phyloP scores from a whole-genome alignment of 257 asterid genomes.

The Coffea canephora region DNA sequence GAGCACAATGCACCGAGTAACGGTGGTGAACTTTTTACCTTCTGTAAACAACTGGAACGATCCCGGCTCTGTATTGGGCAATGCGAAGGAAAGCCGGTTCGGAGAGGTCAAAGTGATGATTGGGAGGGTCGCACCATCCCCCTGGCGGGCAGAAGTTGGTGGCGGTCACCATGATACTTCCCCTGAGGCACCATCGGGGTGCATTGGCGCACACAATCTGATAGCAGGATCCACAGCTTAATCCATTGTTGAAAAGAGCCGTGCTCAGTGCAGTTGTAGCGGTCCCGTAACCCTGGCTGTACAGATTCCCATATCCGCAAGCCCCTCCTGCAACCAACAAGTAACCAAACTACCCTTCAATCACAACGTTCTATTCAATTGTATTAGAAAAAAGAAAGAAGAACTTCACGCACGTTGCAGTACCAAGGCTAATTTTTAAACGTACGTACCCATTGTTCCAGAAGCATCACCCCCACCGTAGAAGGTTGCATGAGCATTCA shows the following conservation, averaged over 20 bases:
- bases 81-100: constrained; percentile 71
- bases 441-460: constrained; percentile 83
- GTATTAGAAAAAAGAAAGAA: too few species aligned
- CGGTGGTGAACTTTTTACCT: constrained; percentile 33
- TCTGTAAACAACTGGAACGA: constrained; percentile 76
- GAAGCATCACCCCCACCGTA: constrained; percentile 97
- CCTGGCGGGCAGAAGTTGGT: constrained; percentile 97
- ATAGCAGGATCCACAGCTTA: constrained; percentile 80
- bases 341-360: too few species aligned
- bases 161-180: constrained; percentile 75
- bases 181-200: constrained; percentile 55
- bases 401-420: not conserved
- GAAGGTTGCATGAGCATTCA: constrained; percentile 83
- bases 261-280: constrained; percentile 86
- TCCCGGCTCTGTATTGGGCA: constrained; percentile 78
- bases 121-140: constrained; percentile 90
- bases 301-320: constrained; percentile 90
- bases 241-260: constrained; percentile 69
- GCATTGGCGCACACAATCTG: constrained; percentile 64
- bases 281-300: constrained; percentile 80
- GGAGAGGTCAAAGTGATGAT: constrained; percentile 87
- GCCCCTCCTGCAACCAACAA: constrained; percentile 61
- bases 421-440: not conserved
- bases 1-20: too few species aligned
- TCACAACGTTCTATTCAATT: too few species aligned